Evolutionary conservation across 768 basidiomycete genomes (phyloP), one percentile per base, ranked within the genome.

Genomic region (Nidularia pulvinata): DNA sequence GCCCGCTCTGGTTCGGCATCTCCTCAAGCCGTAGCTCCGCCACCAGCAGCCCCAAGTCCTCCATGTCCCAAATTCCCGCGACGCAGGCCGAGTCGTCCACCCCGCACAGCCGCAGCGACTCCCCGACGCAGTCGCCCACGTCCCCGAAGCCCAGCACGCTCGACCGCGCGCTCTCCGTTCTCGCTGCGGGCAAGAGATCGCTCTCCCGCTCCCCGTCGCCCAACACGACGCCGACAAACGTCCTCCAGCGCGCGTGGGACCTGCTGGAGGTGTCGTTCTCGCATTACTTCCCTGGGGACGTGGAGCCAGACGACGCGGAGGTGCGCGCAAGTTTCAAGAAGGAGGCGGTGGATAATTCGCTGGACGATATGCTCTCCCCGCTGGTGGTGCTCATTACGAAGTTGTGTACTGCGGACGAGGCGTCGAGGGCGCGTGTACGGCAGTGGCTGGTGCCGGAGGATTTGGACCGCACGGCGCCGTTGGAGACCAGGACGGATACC

Each of bases 311-410:
- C 59, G 86, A 90, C 52, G 57, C 72, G 9, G 72, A 74, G 46
- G 82, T 91, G 30, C 81, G 86, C 43, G 76, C 79, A 53, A 70
- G 69, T 32, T 74, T 73, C 55, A 78, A 76, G 59, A 65, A 66
- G 33, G 84, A 86, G 59, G 64, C 68, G 1, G 67, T 69, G 3
- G 85, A 85, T 11, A 73, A 81, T 46, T 71, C 81, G 25, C 65
- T 95, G 39, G 95, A 98, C 61, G 93, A 96, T 50, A 64, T 85
- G 1, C 72, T 95, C 36, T 78, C 85, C 3, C 95, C 95, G 1
- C 71, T 97, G 9, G 77, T 88, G 22, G 71, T 95, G 11, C 79
- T 98, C 37, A 66, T 97, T 47, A 82, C 86, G 5, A 81, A 88
- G 54, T 69, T 94, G 39, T 89, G 87, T 55, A 67, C 77, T 14